Base-by-base conservation (phyloP, 2,329 filamentous ascomycete genomes). In the Xylariaceae sp. region DNA sequence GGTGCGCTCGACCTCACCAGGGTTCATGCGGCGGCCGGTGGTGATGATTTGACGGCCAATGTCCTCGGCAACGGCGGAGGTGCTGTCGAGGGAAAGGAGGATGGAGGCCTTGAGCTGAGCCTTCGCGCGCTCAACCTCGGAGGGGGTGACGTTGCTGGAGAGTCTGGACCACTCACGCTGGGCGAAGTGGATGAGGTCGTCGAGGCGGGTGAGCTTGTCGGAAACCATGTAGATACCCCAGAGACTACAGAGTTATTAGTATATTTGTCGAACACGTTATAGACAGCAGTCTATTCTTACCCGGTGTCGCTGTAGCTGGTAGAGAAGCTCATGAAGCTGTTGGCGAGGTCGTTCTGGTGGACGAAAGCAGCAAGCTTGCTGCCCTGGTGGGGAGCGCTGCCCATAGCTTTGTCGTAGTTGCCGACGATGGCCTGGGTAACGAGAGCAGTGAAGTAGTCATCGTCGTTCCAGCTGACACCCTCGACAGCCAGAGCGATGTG, bases 301-400 rank as follows among this genome's bases (percentile, higher is more conserved):
- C 92, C 94, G 72, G 94, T 99, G 75, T 99, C 94, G 71, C 92
- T 97, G 80, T 99, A 99, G 82, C 90, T 96, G 63, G 94, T 99
- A 62, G 92, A 97, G 80, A 99, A 99, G 80, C 90, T 96, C 95
- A 99, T 99, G 83, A 97, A 99, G 84, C 92, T 97, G 81, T 96
- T 99, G 75, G 94, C 94, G 58, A 99, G 84, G 73, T 92, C 87
- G 78, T 97, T 85, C 77, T 96, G 87, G 82, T 95, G 89, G 63
- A 99, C 87, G 68, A 94, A 90, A 61, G 88, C 86, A 80, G 90
- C 96, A 67, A 99, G 90, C 83, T 95, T 97, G 89, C 91, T 96
- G 67, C 95, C 94, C 70, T 97, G 88, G 80, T 97, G 94, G 61
- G 92, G 88, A 55, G 94, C 94, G 75, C 94, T 96, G 70, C 95